Evolutionary conservation across 129 eudicot genomes (phyloP).

Genomic region (Flaveria trinervia): DNA sequence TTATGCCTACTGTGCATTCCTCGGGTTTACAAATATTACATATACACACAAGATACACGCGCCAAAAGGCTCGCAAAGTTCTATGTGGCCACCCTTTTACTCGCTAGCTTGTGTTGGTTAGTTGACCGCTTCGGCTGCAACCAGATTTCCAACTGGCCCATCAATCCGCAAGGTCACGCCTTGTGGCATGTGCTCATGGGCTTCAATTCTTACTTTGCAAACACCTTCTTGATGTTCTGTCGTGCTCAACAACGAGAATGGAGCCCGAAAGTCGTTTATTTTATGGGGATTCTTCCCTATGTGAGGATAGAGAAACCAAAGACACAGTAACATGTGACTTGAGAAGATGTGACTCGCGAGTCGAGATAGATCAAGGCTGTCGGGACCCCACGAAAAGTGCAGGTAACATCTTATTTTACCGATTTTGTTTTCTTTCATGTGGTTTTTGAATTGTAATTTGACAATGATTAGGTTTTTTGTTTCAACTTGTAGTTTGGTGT

Average conservation of each 20-base stretch:
- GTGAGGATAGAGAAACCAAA: conserved; percentile 80
- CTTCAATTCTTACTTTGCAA: conserved; percentile 77
- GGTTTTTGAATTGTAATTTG: conserved; percentile 13
- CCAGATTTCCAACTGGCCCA: conserved; percentile 53
- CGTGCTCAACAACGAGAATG: conserved; percentile 87
- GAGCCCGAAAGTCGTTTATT: conserved; percentile 61
- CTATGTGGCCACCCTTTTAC: conserved; percentile 52
- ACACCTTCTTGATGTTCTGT: conserved; percentile 84
- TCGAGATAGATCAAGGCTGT: conserved; percentile 11
- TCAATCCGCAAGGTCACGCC: conserved; percentile 96
- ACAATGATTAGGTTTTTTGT: not conserved
- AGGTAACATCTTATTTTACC: conserved; percentile 27
- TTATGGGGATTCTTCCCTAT: conserved; percentile 69
- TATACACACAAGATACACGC: conserved; percentile 43
- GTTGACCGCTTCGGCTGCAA: conserved; percentile 66
- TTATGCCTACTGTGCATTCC: conserved; percentile 53
- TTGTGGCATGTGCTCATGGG: conserved; percentile 90
- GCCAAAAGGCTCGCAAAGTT: conserved; percentile 78
- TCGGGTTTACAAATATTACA: conserved; percentile 54
- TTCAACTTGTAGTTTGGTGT: conserved; percentile 21
- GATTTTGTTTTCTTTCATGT: conserved; percentile 3
- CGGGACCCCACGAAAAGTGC: conserved; percentile 14
- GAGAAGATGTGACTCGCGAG: not conserved
- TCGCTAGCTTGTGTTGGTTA: conserved; percentile 68
- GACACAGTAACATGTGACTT: conserved; percentile 44